These are phyloP conservation scores for Sarcomyxa edulis DNA, from an alignment of 768 basidiomycete genomes.

Conservation along the genomic window DNA sequence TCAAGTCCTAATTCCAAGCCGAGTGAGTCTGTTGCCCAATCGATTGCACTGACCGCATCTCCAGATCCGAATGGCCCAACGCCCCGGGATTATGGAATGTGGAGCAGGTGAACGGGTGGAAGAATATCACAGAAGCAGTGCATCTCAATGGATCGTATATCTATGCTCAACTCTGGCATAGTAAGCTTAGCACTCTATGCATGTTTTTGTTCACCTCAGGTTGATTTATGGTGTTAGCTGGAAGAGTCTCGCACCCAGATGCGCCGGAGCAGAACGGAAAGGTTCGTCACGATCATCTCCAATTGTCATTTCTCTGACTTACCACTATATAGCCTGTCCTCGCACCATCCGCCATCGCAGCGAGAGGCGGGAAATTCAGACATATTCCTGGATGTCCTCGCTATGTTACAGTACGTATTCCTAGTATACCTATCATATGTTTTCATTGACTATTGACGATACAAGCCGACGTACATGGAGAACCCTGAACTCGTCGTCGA, in stretches of 20 bases:
- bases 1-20: not conserved
- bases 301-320: not conserved
- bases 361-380: constrained; percentile 35
- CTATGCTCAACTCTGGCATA: constrained; percentile 33
- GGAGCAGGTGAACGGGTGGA: constrained; percentile 40
- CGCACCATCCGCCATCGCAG: constrained; percentile 39
- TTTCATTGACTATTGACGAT: too few species aligned
- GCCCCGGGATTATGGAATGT: constrained; percentile 44
- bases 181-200: not conserved
- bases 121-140: constrained; percentile 39
- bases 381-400: constrained; percentile 30
- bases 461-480: too few species aligned
- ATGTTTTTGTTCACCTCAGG: too few species aligned
- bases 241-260: constrained; percentile 31
- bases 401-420: constrained; percentile 31
- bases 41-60: not conserved
- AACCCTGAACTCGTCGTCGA: constrained; percentile 14
- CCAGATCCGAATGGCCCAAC: constrained; percentile 37
- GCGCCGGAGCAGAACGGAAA: constrained; percentile 32
- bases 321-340: constrained; percentile 30
- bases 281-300: constrained; percentile 12
- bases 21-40: not conserved
- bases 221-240: constrained; percentile 16
- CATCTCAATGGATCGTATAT: constrained; percentile 39
- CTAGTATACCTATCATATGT: too few species aligned